phyloP scores from a whole-genome alignment of 2,329 filamentous ascomycete species.

The Penicillium concentricum region DNA sequence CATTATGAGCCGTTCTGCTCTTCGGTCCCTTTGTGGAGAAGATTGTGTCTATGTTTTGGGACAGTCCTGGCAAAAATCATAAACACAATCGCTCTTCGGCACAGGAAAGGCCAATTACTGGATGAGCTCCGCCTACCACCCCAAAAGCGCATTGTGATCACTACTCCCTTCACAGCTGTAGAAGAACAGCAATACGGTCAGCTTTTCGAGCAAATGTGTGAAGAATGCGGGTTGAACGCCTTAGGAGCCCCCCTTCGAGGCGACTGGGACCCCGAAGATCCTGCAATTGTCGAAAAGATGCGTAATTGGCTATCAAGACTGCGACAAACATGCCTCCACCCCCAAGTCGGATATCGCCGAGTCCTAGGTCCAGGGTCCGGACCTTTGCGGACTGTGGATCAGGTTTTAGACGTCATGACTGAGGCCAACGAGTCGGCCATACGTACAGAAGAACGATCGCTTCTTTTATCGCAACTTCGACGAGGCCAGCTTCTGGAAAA shows the following conservation, averaged over 20 bases:
- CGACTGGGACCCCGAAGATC: slow-evolving; percentile 65
- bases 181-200: slow-evolving; percentile 86
- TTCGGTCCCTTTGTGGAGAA: slow-evolving; percentile 64
- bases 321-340: slow-evolving; percentile 80
- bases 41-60: slow-evolving; percentile 62
- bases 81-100: slow-evolving; percentile 69
- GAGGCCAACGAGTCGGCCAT: slow-evolving; percentile 73
- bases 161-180: slow-evolving; percentile 82
- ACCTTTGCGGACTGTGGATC: slow-evolving; percentile 75
- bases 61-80: slow-evolving; percentile 69
- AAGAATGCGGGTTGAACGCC: slow-evolving; percentile 63
- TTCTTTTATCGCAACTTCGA: slow-evolving; percentile 63
- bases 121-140: slow-evolving; percentile 75
- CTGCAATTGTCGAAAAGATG: slow-evolving; percentile 66
- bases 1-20: slow-evolving; percentile 73
- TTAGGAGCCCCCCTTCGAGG: slow-evolving; percentile 62
- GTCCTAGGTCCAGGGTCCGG: slow-evolving; percentile 62
- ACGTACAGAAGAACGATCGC: slow-evolving; percentile 65
- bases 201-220: slow-evolving; percentile 72
- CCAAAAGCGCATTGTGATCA: slow-evolving; percentile 84
- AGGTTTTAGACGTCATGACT: slow-evolving; percentile 89
- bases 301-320: slow-evolving; percentile 73
- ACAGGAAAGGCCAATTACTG: slow-evolving; percentile 79
- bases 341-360: slow-evolving; percentile 69
- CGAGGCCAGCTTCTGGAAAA: slow-evolving; percentile 79